Conservation (phyloP, 768 basidiomycete species). For the Bullera alba region DNA sequence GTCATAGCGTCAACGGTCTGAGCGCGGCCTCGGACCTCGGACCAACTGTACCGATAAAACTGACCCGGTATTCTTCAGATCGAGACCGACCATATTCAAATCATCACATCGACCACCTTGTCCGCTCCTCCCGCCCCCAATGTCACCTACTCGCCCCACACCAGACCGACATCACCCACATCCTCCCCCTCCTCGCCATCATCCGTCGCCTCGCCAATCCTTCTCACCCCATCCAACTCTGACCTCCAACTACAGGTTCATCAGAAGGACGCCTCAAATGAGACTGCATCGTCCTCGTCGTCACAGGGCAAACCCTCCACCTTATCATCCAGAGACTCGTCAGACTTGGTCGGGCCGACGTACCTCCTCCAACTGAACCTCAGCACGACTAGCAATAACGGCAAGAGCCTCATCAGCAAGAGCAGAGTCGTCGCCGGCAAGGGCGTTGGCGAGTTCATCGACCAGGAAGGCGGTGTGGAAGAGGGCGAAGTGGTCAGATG, state of each 20-base stretch:
- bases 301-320: not conserved
- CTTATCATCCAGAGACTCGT: not conserved
- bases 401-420: constrained; percentile 74
- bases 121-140: constrained; percentile 19
- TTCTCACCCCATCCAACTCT: constrained; percentile 4
- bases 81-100: constrained; percentile 78
- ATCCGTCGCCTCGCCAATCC: constrained; percentile 5
- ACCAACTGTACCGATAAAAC: not conserved
- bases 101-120: constrained; percentile 63
- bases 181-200: constrained; percentile 51
- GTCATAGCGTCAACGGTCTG: constrained; percentile 51
- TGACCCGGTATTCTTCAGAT: constrained; percentile 54
- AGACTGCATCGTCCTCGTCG: not conserved
- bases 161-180: constrained; percentile 28
- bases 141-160: constrained; percentile 56
- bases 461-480: constrained; percentile 70
- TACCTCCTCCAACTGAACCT: constrained; percentile 24
- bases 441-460: constrained; percentile 67
- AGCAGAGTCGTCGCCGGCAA: constrained; percentile 54
- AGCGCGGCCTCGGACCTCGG: not conserved
- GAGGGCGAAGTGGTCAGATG: constrained; percentile 68
- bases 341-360: constrained; percentile 15
- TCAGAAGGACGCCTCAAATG: constrained; percentile 29
- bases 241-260: constrained; percentile 52
- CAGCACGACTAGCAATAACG: constrained; percentile 59